Conservation (phyloP, 768 basidiomycete genomes). For the Rhodosporidiobolus sp. region DNA sequence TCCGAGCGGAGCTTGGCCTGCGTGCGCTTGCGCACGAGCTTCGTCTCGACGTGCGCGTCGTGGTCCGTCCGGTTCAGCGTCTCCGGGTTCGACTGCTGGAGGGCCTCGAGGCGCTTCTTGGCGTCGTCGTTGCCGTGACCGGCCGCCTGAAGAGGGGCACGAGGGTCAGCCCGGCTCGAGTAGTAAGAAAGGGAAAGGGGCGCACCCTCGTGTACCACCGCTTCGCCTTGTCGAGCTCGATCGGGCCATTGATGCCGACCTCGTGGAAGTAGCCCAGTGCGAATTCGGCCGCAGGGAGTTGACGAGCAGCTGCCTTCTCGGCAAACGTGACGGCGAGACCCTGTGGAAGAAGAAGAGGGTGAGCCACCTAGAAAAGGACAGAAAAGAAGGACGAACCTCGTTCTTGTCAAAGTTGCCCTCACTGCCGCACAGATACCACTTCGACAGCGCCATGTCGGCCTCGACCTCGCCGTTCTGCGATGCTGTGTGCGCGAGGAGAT, state of each 20-base stretch:
- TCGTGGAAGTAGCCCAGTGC: slow-evolving; percentile 95
- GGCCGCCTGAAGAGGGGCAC: slow-evolving; percentile 57
- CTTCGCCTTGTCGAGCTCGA: slow-evolving; percentile 57
- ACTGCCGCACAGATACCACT: slow-evolving; percentile 94
- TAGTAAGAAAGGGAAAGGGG: slow-evolving; percentile 4
- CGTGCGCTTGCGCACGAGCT: slow-evolving; percentile 78
- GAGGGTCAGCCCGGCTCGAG: neutral
- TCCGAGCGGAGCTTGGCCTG: slow-evolving; percentile 53
- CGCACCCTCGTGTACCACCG: slow-evolving; percentile 73
- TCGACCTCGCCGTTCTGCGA: slow-evolving; percentile 82
- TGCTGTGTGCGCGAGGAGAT: slow-evolving; percentile 48
- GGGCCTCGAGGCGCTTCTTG: slow-evolving; percentile 64
- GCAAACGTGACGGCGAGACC: slow-evolving; percentile 81
- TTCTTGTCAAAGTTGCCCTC: slow-evolving; percentile 48
- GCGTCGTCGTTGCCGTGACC: slow-evolving; percentile 80
- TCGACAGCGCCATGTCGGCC: slow-evolving; percentile 93
- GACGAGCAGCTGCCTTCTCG: slow-evolving; percentile 65
- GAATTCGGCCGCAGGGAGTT: slow-evolving; percentile 70
- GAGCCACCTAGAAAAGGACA: too few species aligned
- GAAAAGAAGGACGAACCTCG: slow-evolving; percentile 6
- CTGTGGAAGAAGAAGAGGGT: slow-evolving; percentile 63
- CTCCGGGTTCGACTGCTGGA: slow-evolving; percentile 60
- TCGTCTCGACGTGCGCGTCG: slow-evolving; percentile 69
- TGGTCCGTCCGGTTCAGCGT: slow-evolving; percentile 75
- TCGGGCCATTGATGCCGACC: slow-evolving; percentile 75